Percentiles rank a stretch among this genome's conserved stretches.
Evolutionary conservation across 2,329 filamentous ascomycete genomes (phyloP).

Genomic region (Epichloe bromicola): DNA sequence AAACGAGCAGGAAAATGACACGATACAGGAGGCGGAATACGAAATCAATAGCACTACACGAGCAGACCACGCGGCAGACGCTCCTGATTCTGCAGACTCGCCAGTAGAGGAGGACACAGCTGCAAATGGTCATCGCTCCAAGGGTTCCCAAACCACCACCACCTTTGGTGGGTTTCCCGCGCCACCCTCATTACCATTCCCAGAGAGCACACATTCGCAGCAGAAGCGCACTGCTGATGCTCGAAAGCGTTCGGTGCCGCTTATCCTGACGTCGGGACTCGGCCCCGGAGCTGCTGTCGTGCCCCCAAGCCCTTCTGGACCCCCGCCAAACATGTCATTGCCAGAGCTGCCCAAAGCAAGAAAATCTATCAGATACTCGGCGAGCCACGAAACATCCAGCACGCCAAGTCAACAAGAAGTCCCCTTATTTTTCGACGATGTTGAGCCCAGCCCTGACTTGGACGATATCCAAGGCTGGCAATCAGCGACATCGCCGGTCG

Average conservation of each 20-base stretch:
- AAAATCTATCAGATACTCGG: background rate
- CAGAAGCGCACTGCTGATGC: background rate
- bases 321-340: slow-evolving; percentile 3
- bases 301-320: background rate
- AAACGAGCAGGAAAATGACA: slow-evolving; percentile 1
- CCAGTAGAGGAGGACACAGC: background rate
- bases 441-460: slow-evolving; percentile 23
- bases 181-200: slow-evolving; percentile 13
- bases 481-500: slow-evolving; percentile 4
- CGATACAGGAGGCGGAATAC: background rate
- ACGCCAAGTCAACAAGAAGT: slow-evolving; percentile 14
- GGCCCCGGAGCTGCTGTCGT: background rate
- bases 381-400: slow-evolving; percentile 2
- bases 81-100: background rate
- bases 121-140: slow-evolving; percentile 12
- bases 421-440: slow-evolving; percentile 17
- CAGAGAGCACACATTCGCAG: background rate
- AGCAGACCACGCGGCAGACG: background rate
- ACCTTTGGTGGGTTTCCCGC: slow-evolving; percentile 23
- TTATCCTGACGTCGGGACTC: background rate
- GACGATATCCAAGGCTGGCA: slow-evolving; percentile 27
- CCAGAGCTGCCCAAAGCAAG: slow-evolving; percentile 2
- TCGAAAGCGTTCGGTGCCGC: background rate
- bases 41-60: background rate
- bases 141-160: slow-evolving; percentile 18